A percentile compares a stretch with the other conserved stretches of the same genome.
These are phyloP conservation scores for Emergomyces pasteurianus DNA, from an alignment of 2,329 filamentous ascomycete species.

Conservation along the genomic window DNA sequence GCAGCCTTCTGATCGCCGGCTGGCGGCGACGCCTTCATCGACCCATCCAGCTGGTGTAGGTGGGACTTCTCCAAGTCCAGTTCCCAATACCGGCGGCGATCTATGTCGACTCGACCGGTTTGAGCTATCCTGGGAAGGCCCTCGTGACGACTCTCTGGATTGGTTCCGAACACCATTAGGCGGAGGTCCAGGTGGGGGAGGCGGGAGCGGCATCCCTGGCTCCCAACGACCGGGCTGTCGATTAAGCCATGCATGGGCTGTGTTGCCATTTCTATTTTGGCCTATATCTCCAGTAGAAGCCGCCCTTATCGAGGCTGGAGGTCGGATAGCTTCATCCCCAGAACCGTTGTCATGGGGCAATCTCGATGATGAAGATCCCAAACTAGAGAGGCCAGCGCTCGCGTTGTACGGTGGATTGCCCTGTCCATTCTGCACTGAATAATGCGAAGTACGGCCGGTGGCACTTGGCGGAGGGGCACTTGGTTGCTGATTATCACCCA, in stretches of 20 bases:
- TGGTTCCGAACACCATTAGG: constrained; percentile 16
- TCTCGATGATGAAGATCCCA: constrained; percentile 1
- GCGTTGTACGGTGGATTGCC: neutral
- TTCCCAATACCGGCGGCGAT: constrained; percentile 26
- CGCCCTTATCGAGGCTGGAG: constrained; percentile 33
- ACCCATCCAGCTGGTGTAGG: constrained; percentile 36
- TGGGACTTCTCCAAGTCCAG: constrained; percentile 30
- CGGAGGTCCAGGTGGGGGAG: constrained; percentile 36
- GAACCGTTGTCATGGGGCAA: neutral
- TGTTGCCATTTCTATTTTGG: constrained; percentile 24
- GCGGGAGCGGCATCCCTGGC: constrained; percentile 36
- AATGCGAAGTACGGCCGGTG: neutral
- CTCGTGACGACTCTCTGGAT: neutral
- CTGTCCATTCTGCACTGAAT: neutral
- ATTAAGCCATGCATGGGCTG: constrained; percentile 15
- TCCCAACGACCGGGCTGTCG: constrained; percentile 24
- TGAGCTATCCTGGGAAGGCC: neutral
- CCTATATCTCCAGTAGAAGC: constrained; percentile 34
- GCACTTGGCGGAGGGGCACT: neutral
- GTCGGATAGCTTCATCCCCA: constrained; percentile 17
- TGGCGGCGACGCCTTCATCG: constrained; percentile 17
- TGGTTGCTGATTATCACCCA: neutral
- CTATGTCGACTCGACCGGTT: constrained; percentile 16
- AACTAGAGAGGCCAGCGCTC: neutral
- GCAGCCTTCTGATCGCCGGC: neutral